Conservation (phyloP, 1,284 basidiomycete genomes). For the Sporisorium iseilematis-ciliati region DNA sequence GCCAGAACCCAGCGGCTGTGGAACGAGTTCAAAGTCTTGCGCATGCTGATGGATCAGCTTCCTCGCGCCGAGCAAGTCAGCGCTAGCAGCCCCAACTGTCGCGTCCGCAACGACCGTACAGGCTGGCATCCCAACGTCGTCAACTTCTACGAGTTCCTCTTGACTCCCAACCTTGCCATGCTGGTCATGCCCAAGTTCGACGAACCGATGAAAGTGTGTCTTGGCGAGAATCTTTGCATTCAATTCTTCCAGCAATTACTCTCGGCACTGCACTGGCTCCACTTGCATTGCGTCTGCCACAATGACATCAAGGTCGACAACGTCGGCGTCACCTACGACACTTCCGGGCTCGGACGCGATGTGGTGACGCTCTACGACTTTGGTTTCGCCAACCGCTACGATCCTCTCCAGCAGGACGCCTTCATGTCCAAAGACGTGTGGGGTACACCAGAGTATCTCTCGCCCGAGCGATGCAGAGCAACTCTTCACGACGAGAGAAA, state of each 20-base stretch:
- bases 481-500: slow-evolving; percentile 56
- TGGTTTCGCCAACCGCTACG: slow-evolving; percentile 61
- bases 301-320: slow-evolving; percentile 64
- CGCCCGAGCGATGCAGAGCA: slow-evolving; percentile 54
- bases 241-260: slow-evolving; percentile 58
- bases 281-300: slow-evolving; percentile 54
- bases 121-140: slow-evolving; percentile 57
- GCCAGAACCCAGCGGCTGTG: slow-evolving; percentile 53
- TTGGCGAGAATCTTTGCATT: slow-evolving; percentile 45
- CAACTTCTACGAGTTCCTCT: slow-evolving; percentile 54
- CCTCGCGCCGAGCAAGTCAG: slow-evolving; percentile 39
- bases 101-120: slow-evolving; percentile 38
- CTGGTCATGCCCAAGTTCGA: slow-evolving; percentile 60
- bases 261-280: slow-evolving; percentile 58
- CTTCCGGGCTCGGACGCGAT: slow-evolving; percentile 34
- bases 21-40: slow-evolving; percentile 64
- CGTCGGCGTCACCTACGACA: slow-evolving; percentile 51
- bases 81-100: slow-evolving; percentile 36
- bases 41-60: slow-evolving; percentile 40
- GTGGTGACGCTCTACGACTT: slow-evolving; percentile 52
- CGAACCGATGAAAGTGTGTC: slow-evolving; percentile 60
- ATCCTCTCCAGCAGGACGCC: slow-evolving; percentile 31
- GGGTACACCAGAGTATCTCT: slow-evolving; percentile 63
- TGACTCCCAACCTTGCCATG: slow-evolving; percentile 52
- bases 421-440: slow-evolving; percentile 50